Evolutionary conservation across 2,329 filamentous ascomycete genomes (phyloP).

Genomic region (Fusarium tuaranense): DNA sequence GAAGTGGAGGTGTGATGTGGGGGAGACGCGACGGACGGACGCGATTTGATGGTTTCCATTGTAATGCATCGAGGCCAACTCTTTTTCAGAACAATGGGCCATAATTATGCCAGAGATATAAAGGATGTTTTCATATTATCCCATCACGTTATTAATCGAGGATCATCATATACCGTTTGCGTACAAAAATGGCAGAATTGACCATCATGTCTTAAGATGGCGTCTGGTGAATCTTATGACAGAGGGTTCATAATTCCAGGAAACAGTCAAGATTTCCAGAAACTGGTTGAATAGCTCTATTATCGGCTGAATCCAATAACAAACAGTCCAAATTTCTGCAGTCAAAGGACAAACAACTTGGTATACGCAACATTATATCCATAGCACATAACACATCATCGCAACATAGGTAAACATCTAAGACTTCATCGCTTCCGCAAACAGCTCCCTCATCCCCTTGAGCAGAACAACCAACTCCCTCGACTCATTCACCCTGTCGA

Average conservation of each 20-base stretch:
- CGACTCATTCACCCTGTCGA: slow-evolving; percentile 85
- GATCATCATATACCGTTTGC: not conserved
- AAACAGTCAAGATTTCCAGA: not conserved
- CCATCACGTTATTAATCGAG: not conserved
- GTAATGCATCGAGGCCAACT: not conserved
- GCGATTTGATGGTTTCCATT: slow-evolving; percentile 14
- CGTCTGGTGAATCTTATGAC: not conserved
- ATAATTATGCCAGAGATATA: not conserved
- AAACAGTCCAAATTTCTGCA: not conserved
- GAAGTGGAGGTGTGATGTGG: slow-evolving; percentile 37
- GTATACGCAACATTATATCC: slow-evolving; percentile 10
- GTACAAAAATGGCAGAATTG: not conserved
- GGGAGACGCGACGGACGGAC: slow-evolving; percentile 34
- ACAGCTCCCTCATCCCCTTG: slow-evolving; percentile 86
- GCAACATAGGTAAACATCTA: slow-evolving; percentile 43
- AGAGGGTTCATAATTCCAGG: not conserved
- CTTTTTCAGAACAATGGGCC: not conserved
- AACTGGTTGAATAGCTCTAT: not conserved
- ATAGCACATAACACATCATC: slow-evolving; percentile 21
- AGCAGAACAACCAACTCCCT: slow-evolving; percentile 78
- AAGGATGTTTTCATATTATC: not conserved
- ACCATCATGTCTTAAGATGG: not conserved
- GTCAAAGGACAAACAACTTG: not conserved
- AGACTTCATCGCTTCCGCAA: slow-evolving; percentile 74
- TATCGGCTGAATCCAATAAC: not conserved